A percentile compares a stretch with the other conserved stretches of the same genome.
Conservation (phyloP, 768 basidiomycete genomes). For the Daedalea quercina region DNA sequence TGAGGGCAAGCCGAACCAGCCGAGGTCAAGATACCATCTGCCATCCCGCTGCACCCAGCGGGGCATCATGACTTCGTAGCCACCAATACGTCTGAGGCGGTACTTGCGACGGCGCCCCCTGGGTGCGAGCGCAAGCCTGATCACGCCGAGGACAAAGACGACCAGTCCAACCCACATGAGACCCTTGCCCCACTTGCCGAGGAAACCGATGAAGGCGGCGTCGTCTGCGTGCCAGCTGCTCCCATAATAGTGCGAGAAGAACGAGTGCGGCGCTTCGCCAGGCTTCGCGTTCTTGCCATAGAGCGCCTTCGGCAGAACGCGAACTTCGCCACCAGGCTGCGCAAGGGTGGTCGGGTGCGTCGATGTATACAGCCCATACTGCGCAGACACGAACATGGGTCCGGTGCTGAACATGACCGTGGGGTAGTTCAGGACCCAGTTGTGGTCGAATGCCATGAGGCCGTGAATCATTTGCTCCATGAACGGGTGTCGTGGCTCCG, state of each 20-base stretch:
- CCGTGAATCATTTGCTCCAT: constrained; percentile 91
- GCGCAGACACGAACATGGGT: constrained; percentile 96
- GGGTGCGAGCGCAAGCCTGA: constrained; percentile 45
- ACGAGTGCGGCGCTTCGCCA: constrained; percentile 80
- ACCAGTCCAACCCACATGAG: constrained; percentile 81
- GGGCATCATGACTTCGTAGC: constrained; percentile 76
- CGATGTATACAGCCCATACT: constrained; percentile 82
- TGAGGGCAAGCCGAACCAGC: constrained; percentile 44
- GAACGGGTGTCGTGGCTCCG: constrained; percentile 80
- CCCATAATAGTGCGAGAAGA: constrained; percentile 97
- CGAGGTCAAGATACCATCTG: constrained; percentile 68
- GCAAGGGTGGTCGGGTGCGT: constrained; percentile 50
- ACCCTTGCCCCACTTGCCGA: constrained; percentile 81
- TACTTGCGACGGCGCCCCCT: constrained; percentile 52
- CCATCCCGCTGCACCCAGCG: constrained; percentile 66
- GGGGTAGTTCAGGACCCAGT: constrained; percentile 94
- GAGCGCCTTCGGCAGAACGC: constrained; percentile 91
- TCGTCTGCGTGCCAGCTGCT: constrained; percentile 99
- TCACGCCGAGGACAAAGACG: constrained; percentile 63
- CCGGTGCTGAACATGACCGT: constrained; percentile 99
- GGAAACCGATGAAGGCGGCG: constrained; percentile 93
- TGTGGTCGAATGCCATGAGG: constrained; percentile 85
- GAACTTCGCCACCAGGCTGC: constrained; percentile 62
- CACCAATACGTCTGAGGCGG: constrained; percentile 53
- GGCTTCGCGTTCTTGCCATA: constrained; percentile 94